Conservation (phyloP, 2,329 filamentous ascomycete genomes). For the Stromatinia cepivora region DNA sequence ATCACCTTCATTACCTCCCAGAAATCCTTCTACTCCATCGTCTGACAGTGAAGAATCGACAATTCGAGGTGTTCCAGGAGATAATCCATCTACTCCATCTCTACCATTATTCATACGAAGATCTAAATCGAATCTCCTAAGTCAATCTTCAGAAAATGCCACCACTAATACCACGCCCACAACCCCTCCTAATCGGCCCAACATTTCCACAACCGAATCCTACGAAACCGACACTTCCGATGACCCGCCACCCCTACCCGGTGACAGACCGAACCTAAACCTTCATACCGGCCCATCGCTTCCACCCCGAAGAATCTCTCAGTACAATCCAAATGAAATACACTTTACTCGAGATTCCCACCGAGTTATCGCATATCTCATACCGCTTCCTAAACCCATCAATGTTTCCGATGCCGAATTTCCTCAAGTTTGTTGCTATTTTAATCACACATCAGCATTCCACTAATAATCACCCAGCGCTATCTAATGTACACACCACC, state of each 20-base stretch:
- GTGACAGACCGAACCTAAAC: background rate
- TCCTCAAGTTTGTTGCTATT: constrained; percentile 5
- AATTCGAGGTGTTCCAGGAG: constrained; percentile 14
- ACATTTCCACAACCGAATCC: background rate
- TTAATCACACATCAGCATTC: background rate
- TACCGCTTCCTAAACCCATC: constrained; percentile 27
- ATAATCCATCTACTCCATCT: background rate
- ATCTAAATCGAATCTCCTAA: constrained; percentile 8
- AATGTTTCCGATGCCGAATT: constrained; percentile 13
- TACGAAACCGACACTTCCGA: background rate
- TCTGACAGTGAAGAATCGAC: background rate
- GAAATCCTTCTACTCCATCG: background rate
- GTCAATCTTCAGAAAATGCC: background rate
- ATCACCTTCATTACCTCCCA: background rate
- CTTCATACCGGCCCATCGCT: background rate
- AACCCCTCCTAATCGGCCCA: background rate
- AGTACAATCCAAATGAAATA: constrained; percentile 12
- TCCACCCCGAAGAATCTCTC: constrained; percentile 18
- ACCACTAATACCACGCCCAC: background rate
- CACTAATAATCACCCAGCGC: constrained; percentile 18
- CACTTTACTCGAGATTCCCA: constrained; percentile 25
- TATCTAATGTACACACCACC: constrained; percentile 27
- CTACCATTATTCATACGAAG: constrained; percentile 5
- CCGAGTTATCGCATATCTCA: constrained; percentile 25
- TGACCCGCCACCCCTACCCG: background rate